These are phyloP conservation scores for Orbilia javanica DNA, from an alignment of 2,329 filamentous ascomycete genomes.

Conservation along the genomic window DNA sequence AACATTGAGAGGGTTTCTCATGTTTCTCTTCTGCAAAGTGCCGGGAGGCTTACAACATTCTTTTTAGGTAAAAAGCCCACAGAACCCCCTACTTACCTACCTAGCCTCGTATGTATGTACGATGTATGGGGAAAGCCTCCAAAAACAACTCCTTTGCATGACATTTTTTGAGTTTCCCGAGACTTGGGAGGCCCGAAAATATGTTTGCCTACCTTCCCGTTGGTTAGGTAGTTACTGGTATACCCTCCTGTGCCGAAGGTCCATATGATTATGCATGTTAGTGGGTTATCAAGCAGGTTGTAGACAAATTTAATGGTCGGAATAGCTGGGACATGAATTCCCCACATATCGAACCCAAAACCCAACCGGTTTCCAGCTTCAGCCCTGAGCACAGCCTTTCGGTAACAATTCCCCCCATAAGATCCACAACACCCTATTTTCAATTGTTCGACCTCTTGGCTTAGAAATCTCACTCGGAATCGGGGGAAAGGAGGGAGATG, in stretches of 20 bases:
- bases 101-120: not conserved
- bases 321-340: constrained; percentile 15
- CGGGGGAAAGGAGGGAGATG: constrained; percentile 9
- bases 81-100: not conserved
- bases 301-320: not conserved
- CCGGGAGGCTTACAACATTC: constrained; percentile 29
- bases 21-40: constrained; percentile 21
- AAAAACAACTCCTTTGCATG: constrained; percentile 17
- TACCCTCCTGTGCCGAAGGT: constrained; percentile 8
- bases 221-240: not conserved
- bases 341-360: constrained; percentile 8
- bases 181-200: constrained; percentile 25
- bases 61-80: constrained; percentile 4
- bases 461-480: constrained; percentile 28
- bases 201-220: constrained; percentile 11
- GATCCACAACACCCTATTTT: constrained; percentile 25
- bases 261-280: constrained; percentile 35
- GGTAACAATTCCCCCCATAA: constrained; percentile 28
- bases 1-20: constrained; percentile 3
- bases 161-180: not conserved
- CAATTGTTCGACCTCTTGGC: constrained; percentile 10
- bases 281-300: constrained; percentile 2
- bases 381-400: constrained; percentile 50
- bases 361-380: constrained; percentile 21
- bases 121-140: not conserved